phyloP scores from a whole-genome alignment of 2,329 filamentous ascomycete genomes.

The Clathrospora elynae region DNA sequence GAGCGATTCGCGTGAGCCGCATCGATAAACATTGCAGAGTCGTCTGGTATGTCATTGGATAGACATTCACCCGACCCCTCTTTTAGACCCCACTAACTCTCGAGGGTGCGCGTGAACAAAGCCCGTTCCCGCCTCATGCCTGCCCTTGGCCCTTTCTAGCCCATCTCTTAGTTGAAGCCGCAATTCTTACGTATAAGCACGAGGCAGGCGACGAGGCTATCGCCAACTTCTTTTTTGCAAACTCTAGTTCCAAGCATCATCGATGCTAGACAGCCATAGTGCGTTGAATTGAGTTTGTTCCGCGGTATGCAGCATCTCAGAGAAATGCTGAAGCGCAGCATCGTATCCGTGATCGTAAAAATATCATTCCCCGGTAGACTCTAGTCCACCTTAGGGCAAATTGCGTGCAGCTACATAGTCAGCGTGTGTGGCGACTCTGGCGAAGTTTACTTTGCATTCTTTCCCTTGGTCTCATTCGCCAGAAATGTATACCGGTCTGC shows the following conservation, averaged over 20 bases:
- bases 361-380: constrained; percentile 13
- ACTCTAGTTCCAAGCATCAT: too few species aligned
- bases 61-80: constrained; percentile 32
- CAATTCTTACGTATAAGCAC: background rate
- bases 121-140: constrained; percentile 26
- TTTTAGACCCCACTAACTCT: constrained; percentile 23
- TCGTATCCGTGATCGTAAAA: constrained; percentile 4
- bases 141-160: constrained; percentile 22
- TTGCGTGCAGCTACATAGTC: constrained; percentile 11
- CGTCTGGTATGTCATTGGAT: constrained; percentile 23
- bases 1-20: constrained; percentile 15
- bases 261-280: background rate
- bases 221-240: constrained; percentile 1
- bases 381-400: constrained; percentile 17
- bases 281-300: constrained; percentile 7
- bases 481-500: constrained; percentile 10
- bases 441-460: constrained; percentile 1
- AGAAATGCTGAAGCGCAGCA: constrained; percentile 14
- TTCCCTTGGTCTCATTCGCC: constrained; percentile 14
- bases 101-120: constrained; percentile 16
- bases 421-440: constrained; percentile 12
- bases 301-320: constrained; percentile 15
- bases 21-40: constrained; percentile 15
- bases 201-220: background rate
- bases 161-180: background rate